A percentile compares a stretch with the other conserved stretches of the same genome.
Conservation (phyloP, 2,329 filamentous ascomycete genomes). For the Talaromyces funiculosus region DNA sequence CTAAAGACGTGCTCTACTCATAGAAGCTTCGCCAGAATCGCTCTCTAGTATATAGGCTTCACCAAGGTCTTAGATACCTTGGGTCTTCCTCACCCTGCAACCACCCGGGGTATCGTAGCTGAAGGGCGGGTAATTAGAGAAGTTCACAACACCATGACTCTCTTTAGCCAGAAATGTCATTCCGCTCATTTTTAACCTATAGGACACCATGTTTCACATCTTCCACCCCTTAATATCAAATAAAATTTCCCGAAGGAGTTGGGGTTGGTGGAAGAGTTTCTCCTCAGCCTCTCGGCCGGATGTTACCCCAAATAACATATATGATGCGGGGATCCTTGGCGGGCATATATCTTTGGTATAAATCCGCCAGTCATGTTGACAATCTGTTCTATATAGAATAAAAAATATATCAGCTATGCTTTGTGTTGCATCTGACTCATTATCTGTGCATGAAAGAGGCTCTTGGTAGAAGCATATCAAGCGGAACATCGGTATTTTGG, state of each 20-base stretch:
- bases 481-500: background rate
- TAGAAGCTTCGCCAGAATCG: background rate
- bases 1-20: background rate
- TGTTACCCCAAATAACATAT: background rate
- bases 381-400: background rate
- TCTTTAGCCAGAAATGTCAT: background rate
- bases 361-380: background rate
- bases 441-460: background rate
- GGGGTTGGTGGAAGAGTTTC: background rate
- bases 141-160: background rate
- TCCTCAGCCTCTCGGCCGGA: background rate
- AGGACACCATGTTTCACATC: background rate
- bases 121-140: background rate
- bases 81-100: background rate
- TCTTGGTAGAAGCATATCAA: background rate
- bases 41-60: background rate
- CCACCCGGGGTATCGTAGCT: background rate
- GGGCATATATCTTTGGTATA: background rate
- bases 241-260: background rate
- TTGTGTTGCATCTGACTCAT: background rate
- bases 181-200: too few relatives aligned
- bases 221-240: background rate
- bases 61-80: too few relatives aligned
- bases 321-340: background rate
- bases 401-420: background rate